Percentiles rank a stretch among this genome's conserved stretches.
phyloP scores from a whole-genome alignment of 805 yeast species.

The Starmerella riodocensis region DNA sequence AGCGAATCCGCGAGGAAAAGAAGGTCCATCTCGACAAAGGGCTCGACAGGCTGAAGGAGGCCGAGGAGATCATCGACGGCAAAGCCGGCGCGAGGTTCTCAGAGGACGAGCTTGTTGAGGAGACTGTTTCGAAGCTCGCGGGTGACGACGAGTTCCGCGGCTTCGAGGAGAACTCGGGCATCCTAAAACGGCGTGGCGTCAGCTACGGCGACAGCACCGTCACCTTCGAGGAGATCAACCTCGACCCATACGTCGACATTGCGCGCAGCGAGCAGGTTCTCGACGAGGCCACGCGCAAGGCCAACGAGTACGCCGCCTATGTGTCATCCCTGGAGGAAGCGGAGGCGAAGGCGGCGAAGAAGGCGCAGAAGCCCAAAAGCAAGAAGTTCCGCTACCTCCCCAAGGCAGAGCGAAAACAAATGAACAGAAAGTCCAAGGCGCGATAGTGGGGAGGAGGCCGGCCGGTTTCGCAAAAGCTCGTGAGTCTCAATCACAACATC shows the following conservation, averaged over 20 bases:
- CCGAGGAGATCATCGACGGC: conserved; percentile 29
- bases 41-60: conserved; percentile 42
- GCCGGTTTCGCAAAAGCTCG: too few species aligned
- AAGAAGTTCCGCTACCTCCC: conserved; percentile 82
- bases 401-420: conserved; percentile 57
- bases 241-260: conserved; percentile 59
- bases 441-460: too few species aligned
- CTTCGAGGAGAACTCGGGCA: conserved; percentile 32
- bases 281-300: conserved; percentile 60
- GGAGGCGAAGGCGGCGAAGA: conserved; percentile 13
- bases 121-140: conserved; percentile 9
- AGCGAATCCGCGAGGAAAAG: conserved; percentile 55
- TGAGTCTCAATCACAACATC: too few species aligned
- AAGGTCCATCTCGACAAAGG: conserved; percentile 53
- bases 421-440: conserved; percentile 33
- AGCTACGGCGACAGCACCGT: conserved; percentile 36
- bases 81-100: conserved; percentile 22
- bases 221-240: conserved; percentile 41
- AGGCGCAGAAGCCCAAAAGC: conserved; percentile 18
- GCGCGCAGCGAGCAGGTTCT: conserved; percentile 54
- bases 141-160: conserved; percentile 33
- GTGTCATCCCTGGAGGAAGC: conserved; percentile 39
- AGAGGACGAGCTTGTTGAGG: conserved; percentile 20
- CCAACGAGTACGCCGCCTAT: conserved; percentile 65
- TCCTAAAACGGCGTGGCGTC: conserved; percentile 33